These are phyloP conservation scores for Buxus sempervirens DNA, from an alignment of 164 flowering plant genomes.

Conservation along the genomic window DNA sequence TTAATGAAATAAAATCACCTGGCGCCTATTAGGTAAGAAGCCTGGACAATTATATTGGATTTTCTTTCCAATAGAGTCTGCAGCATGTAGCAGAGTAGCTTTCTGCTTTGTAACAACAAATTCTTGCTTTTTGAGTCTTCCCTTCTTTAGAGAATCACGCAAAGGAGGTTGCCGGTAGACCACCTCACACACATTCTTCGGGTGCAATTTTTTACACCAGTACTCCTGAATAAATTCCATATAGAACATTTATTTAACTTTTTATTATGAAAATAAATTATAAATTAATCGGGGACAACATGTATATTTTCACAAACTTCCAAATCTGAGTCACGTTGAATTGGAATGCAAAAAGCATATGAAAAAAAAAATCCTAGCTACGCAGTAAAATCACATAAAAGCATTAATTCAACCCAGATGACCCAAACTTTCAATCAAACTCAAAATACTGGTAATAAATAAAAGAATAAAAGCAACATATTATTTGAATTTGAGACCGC, in stretches of 20 bases:
- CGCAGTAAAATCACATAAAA: not conserved
- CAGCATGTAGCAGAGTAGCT: slow-evolving; percentile 62
- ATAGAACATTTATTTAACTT: not conserved
- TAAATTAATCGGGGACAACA: no score
- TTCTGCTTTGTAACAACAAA: slow-evolving; percentile 67
- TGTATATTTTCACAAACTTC: not conserved
- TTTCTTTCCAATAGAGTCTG: slow-evolving; percentile 80
- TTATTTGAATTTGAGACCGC: no score
- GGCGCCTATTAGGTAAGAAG: slow-evolving; percentile 86
- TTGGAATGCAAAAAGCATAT: not conserved
- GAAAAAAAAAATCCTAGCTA: not conserved
- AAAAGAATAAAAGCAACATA: no score
- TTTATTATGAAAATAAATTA: not conserved
- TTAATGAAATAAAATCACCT: slow-evolving; percentile 45
- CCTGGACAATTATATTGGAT: slow-evolving; percentile 91
- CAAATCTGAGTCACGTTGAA: not conserved
- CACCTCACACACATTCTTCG: slow-evolving; percentile 89
- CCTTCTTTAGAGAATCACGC: slow-evolving; percentile 67
- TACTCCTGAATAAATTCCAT: slow-evolving; percentile 58
- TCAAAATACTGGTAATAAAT: not conserved
- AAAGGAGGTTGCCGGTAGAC: slow-evolving; percentile 90
- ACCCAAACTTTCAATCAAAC: not conserved
- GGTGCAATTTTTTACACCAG: slow-evolving; percentile 97
- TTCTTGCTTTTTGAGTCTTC: slow-evolving; percentile 73
- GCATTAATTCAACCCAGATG: not conserved